Base-by-base conservation (phyloP, 1,284 basidiomycete species). In the Golubevia sp. region DNA sequence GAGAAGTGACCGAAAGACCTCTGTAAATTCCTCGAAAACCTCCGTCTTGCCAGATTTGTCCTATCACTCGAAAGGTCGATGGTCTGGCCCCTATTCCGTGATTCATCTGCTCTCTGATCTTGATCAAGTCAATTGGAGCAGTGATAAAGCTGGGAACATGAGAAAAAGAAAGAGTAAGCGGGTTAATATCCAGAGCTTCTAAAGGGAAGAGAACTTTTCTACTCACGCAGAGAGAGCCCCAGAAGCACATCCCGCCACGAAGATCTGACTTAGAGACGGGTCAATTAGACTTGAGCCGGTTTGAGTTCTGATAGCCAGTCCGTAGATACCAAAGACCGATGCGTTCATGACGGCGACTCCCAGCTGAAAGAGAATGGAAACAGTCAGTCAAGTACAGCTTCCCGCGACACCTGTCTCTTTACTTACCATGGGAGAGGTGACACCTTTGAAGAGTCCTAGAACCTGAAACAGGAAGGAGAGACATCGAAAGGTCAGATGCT, bases 341-440 rank as follows among this genome's bases (percentile, higher is more conserved):
- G 76, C 74, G 61, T 80, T 80, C 77, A 80, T 80, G 56, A 71
- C 56, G n/a, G 76, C 76, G 1, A 80, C 77, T 34, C 77, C 77
- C n/a, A 79, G 50, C 20, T 55, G 62, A 62, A 69, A 66, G n/a
- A 34, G 44, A 38, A 8, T 5, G 49, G 26, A 21, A 7, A 27
- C 21, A 34, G 18, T 4, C 18, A n/a, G 15, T n/a, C n/a, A n/a
- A n/a, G n/a, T n/a, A n/a, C n/a, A n/a, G n/a, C n/a, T n/a, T n/a
- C n/a, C n/a, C n/a, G n/a, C n/a, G n/a, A n/a, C n/a, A n/a, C n/a
- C n/a, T n/a, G n/a, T n/a, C n/a, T n/a, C n/a, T n/a, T 44, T 30
- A 11, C 51, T 53, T 30, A 53, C 51, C 51, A 53, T 53, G 24
- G 51, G 51, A 25, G 51, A 53, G 1, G 76, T 74, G 23, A 76